Evolutionary conservation across 176 grass and related monocot species (phyloP).

Genomic region (Cenchrus fungigraminus): DNA sequence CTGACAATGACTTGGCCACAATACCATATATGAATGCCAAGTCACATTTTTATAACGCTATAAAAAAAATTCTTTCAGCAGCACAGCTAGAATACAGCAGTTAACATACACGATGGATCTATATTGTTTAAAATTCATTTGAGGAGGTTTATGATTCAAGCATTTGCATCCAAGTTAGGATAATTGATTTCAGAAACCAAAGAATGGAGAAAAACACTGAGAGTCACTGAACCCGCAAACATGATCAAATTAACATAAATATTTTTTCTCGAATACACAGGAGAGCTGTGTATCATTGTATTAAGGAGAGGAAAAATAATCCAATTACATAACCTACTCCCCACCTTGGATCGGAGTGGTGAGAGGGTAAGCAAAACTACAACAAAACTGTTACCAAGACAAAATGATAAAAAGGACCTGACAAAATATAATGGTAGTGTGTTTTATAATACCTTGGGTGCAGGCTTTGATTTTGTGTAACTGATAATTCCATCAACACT

Average conservation of each 20-base stretch:
- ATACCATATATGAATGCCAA: not conserved
- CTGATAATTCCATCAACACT: slow-evolving; percentile 48
- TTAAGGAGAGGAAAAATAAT: too few relatives aligned
- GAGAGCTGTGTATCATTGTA: too few relatives aligned
- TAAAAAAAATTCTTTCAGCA: not conserved
- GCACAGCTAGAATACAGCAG: not conserved
- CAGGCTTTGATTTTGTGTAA: slow-evolving; percentile 22
- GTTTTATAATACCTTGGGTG: not conserved
- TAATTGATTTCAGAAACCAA: slow-evolving; percentile 12
- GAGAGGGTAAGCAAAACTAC: too few relatives aligned
- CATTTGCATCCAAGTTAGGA: not conserved
- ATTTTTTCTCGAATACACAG: too few relatives aligned
- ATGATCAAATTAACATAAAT: too few relatives aligned
- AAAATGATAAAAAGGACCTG: not conserved
- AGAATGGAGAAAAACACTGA: not conserved
- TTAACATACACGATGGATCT: not conserved
- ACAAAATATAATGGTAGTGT: slow-evolving; percentile 11
- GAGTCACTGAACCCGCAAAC: not conserved
- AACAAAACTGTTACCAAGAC: too few relatives aligned
- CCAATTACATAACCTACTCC: too few relatives aligned
- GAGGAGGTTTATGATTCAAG: not conserved
- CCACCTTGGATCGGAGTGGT: too few relatives aligned
- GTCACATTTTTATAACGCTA: not conserved
- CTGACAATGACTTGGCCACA: not conserved
- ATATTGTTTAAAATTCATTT: not conserved